phyloP scores from a whole-genome alignment of 148 eudicot species.

The Hydrangea macrophylla region DNA sequence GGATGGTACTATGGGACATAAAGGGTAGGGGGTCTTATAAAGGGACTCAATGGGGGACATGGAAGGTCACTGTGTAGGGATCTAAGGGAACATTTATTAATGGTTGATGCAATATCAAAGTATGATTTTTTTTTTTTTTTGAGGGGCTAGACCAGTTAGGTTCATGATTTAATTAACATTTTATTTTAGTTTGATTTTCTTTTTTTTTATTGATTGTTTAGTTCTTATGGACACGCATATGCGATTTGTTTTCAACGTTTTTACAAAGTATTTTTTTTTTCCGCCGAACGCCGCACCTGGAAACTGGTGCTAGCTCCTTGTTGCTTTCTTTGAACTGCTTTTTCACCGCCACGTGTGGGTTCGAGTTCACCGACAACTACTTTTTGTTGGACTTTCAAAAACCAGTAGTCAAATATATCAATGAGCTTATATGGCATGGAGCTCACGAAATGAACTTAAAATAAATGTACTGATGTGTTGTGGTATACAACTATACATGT shows the following conservation, averaged over 20 bases:
- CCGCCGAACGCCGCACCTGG: slow-evolving; percentile 94
- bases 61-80: slow-evolving; percentile 51
- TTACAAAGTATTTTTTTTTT: slow-evolving; percentile 18
- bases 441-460: neutral
- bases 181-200: neutral
- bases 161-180: neutral
- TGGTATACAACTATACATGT: too few relatives aligned
- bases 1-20: too few relatives aligned
- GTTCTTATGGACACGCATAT: neutral
- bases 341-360: neutral
- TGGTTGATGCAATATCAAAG: slow-evolving; percentile 38
- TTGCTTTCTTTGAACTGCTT: slow-evolving; percentile 30
- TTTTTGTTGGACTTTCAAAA: neutral
- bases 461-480: neutral
- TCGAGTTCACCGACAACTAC: slow-evolving; percentile 2
- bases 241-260: slow-evolving; percentile 3
- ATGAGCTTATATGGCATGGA: too few relatives aligned
- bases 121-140: slow-evolving; percentile 15
- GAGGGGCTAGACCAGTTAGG: neutral
- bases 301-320: slow-evolving; percentile 45
- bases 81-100: slow-evolving; percentile 57
- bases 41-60: slow-evolving; percentile 27
- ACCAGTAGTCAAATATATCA: neutral
- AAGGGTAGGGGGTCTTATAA: slow-evolving; percentile 25
- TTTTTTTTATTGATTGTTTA: neutral